A percentile compares a stretch with the other conserved stretches of the same genome.
Evolutionary conservation across 1,284 basidiomycete species (phyloP).

Genomic region (Kalmanozyma brasiliensis): DNA sequence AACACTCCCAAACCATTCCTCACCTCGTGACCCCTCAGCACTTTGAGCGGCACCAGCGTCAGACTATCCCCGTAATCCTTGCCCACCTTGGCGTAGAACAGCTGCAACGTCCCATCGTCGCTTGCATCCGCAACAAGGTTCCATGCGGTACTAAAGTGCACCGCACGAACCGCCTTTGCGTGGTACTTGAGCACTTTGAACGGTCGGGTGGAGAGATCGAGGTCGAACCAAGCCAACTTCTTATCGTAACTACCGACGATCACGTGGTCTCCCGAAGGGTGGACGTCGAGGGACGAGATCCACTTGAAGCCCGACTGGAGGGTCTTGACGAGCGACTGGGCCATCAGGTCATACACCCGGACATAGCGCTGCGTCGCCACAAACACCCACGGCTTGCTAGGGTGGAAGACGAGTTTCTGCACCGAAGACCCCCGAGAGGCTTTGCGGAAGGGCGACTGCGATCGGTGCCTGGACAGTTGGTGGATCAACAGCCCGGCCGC

Average conservation of each 20-base stretch:
- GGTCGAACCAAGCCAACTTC: constrained; percentile 97
- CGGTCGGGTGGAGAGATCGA: constrained; percentile 92
- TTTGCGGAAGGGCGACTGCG: constrained; percentile 96
- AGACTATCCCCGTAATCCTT: constrained; percentile 84
- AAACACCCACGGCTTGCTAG: constrained; percentile 92
- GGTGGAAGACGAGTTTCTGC: constrained; percentile 94
- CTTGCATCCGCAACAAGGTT: constrained; percentile 95
- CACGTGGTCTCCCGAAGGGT: constrained; percentile 85
- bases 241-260: constrained; percentile 97
- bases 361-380: constrained; percentile 99
- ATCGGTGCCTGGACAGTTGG: constrained; percentile 89
- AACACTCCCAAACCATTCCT: constrained; percentile 89
- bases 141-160: constrained; percentile 83
- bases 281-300: constrained; percentile 96
- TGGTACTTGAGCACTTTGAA: constrained; percentile 98
- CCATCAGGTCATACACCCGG: constrained; percentile 91
- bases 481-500: constrained; percentile 90
- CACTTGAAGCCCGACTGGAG: constrained; percentile 91
- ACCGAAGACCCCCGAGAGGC: constrained; percentile 81
- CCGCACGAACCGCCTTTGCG: constrained; percentile 85
- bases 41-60: constrained; percentile 95
- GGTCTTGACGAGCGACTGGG: constrained; percentile 92
- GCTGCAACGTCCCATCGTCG: constrained; percentile 94
- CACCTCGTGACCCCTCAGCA: constrained; percentile 87
- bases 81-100: constrained; percentile 96